Base-by-base conservation (phyloP, 2,329 filamentous ascomycete species). In the Aspergillus udagawae region DNA sequence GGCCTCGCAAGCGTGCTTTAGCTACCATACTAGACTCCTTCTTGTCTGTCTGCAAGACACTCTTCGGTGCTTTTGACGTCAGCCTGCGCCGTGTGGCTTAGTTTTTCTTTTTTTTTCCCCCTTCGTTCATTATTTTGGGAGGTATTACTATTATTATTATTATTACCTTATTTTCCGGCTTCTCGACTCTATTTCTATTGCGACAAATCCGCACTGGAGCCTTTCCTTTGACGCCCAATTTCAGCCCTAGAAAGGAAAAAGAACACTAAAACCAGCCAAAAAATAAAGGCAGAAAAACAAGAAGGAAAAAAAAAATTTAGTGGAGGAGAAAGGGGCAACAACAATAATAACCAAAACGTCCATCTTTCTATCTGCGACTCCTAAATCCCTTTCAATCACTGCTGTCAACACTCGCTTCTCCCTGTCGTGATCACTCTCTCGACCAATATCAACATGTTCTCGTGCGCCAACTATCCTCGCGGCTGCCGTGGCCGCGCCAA, bases 401-500 rank as follows among this genome's bases (percentile, higher is more conserved):
- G 10, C 44, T 4, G 21, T 27, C 21, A 3, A 23, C 12, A 6
- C 21, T 25, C 9, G 21, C n/a, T 17, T 23, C 23, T 25, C 44
- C 1, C 9, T 25, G 5, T 35, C 32, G 28, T 12, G 12, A 17
- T 3, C 28, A 28, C 28, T 3, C 28, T 9, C 28, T 28, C 28
- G 25, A 5, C 9, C 7, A 9, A 28, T 8, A 4, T 35, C 32
- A 70, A 47, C 54, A 79, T 79, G 77, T 79, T 73, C 69, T 79
- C 77, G 29, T 79, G 77, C 69, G 71, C 71, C 56, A 79, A 79
- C 62, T 77, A 79, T 56, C 75, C 76, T 55, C 76, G 77, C 52
- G 77, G 77, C 49, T 79, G 77, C 69, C 76, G 77, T 56, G 77
- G 77, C 59, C 76, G 77, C 57, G 75, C 72, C 58, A 78, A 79